Evolutionary conservation across 2,329 filamentous ascomycete species (phyloP), one percentile per base, ranked within the genome.

Genomic region (Pyrenochaeta sp.): DNA sequence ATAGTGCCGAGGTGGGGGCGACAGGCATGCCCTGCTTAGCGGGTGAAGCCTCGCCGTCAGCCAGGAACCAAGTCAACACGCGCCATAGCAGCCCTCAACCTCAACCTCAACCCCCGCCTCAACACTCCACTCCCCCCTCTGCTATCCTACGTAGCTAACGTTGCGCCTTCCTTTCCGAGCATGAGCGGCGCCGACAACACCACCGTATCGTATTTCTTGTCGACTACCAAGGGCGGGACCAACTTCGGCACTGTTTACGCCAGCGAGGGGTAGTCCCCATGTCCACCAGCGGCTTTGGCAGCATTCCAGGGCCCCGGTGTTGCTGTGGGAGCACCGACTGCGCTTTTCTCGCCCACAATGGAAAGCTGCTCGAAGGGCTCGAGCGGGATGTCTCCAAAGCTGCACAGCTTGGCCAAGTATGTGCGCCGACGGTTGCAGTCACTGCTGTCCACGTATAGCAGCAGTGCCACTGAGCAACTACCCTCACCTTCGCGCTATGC

Each of bases 351-450:
- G 87, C 86, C 75, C 89, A 93, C 78, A 97, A 94, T 77, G 88
- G 87, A 75, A 83, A 84, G 83, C 92, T 58, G 49, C 82, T 98
- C 41, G 88, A 91, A 65, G 89, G 86, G 56, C 83, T 98, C 61
- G 94, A 98, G 78, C 90, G 89, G 67, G 91, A 97, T 78, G 90
- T 97, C 48, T 87, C 88, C 67, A 91, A 87, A 46, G 95, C 95
- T 35, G 95, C 92, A 43, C 85, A 90, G 73, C 84, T 97, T 67
- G 95, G 95, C 62, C 91, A 97, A 90, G 94, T 97, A 89, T 60
- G 54, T 86, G 61, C 44, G 51, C 47, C 53, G 9, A 27, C 23
- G 23, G 23, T 9, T 27, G 23, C 23, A 44, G 40, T 51, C 53
- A 50, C 46, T 58, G 47, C 37, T 51, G 49, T 50, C 39, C 46